Percentiles rank a stretch among this genome's conserved stretches.
Conservation (phyloP, 2,329 filamentous ascomycete genomes). For the Diaporthe citrichinensis region DNA sequence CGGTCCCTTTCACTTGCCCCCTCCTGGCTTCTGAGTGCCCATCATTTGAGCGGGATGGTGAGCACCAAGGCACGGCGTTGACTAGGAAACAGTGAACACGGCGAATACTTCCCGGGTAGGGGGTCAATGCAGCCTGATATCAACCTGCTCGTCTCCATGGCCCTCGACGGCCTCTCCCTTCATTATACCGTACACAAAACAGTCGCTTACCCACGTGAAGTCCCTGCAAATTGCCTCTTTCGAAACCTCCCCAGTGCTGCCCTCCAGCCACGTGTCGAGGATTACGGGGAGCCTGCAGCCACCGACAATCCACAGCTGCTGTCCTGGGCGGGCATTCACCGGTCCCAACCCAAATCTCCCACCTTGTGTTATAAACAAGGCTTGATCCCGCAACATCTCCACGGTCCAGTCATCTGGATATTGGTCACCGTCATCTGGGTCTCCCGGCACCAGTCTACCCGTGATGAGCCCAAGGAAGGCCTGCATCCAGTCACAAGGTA, state of each 20-base stretch:
- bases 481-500: neutral
- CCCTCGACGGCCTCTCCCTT: neutral
- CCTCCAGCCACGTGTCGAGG: neutral
- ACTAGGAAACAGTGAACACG: neutral
- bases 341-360: neutral
- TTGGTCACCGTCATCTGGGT: neutral
- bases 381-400: neutral
- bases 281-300: neutral
- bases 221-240: neutral
- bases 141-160: neutral
- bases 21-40: too few relatives aligned
- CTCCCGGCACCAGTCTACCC: neutral
- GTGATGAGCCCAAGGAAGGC: slow-evolving; percentile 3
- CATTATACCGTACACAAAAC: slow-evolving; percentile 4
- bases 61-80: too few relatives aligned
- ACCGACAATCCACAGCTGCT: slow-evolving; percentile 7
- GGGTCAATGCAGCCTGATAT: neutral
- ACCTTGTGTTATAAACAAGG: neutral
- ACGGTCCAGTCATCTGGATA: neutral
- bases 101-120: neutral
- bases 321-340: neutral
- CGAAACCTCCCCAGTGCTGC: neutral
- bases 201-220: neutral
- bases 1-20: too few relatives aligned
- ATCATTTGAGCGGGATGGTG: too few relatives aligned